Evolutionary conservation across 2,329 filamentous ascomycete species (phyloP).

Genomic region (Penicillium sumatraense): DNA sequence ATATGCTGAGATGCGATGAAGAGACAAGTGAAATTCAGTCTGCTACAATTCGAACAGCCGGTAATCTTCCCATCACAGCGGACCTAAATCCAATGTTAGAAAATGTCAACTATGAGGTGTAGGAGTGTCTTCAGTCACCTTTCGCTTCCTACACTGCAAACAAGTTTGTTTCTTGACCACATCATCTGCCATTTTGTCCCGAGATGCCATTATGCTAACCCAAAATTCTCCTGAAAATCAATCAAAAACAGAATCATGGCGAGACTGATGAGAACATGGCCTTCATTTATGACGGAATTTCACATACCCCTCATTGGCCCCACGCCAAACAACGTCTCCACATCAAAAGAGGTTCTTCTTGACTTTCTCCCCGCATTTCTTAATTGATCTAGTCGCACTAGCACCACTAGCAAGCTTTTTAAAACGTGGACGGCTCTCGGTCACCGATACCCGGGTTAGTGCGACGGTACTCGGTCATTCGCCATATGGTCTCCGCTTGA

Average conservation of each 20-base stretch:
- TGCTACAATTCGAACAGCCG: constrained; percentile 1
- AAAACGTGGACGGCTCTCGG: background rate
- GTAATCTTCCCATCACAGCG: constrained; percentile 1
- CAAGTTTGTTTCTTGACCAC: background rate
- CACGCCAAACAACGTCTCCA: background rate
- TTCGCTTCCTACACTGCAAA: background rate
- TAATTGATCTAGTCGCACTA: background rate
- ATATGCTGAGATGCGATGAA: background rate
- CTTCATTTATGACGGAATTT: background rate
- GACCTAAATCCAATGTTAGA: background rate
- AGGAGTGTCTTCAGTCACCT: background rate
- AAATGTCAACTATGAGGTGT: too few species aligned
- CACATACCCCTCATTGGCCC: background rate
- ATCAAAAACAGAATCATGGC: background rate
- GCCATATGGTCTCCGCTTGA: background rate
- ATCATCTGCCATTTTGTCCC: background rate
- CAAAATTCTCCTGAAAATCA: background rate
- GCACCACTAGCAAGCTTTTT: background rate
- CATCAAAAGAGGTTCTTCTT: background rate
- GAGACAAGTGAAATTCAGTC: background rate
- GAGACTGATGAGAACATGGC: background rate
- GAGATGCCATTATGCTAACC: background rate
- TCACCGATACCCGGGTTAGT: background rate
- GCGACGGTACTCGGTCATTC: background rate
- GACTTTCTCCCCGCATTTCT: background rate